These are phyloP conservation scores for Neocallimastix lanati DNA, from an alignment of 192 early-diverging fungal genomes.

Conservation along the genomic window DNA sequence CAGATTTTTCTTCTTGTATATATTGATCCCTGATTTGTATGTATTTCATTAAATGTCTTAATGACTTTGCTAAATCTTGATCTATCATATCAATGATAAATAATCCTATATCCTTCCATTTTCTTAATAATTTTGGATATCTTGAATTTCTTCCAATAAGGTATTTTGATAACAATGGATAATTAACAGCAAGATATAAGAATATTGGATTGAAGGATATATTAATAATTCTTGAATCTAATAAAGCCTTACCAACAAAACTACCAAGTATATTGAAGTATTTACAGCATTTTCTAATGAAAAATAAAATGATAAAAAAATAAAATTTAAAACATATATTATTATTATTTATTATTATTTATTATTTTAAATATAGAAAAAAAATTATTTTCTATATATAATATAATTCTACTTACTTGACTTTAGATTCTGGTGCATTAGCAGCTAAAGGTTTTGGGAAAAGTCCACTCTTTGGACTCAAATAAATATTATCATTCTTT, in stretches of 20 bases:
- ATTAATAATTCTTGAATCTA: constrained; percentile 73
- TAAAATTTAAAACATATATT: constrained; percentile 2
- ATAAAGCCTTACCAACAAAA: constrained; percentile 71
- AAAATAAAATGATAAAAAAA: constrained; percentile 1
- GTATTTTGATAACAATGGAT: neutral
- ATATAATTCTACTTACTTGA: neutral
- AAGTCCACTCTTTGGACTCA: constrained; percentile 23
- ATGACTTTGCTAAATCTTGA: constrained; percentile 38
- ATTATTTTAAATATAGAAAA: no score
- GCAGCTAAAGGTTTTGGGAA: constrained; percentile 24
- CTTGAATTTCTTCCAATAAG: constrained; percentile 1
- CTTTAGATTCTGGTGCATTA: neutral
- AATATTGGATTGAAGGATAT: constrained; percentile 59
- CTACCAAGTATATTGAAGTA: constrained; percentile 62
- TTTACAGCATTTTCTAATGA: constrained; percentile 22
- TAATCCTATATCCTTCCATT: constrained; percentile 7
- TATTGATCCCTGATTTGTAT: constrained; percentile 33
- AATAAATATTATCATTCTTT: constrained; percentile 10
- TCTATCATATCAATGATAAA: constrained; percentile 37
- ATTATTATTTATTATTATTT: constrained; percentile 13
- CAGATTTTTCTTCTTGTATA: constrained; percentile 21
- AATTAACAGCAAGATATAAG: constrained; percentile 18
- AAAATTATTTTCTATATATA: no score
- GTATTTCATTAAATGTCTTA: constrained; percentile 45
- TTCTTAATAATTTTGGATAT: constrained; percentile 8